Evolutionary conservation across 257 asterid genomes (phyloP).

Genomic region (Nicotiana otophora): DNA sequence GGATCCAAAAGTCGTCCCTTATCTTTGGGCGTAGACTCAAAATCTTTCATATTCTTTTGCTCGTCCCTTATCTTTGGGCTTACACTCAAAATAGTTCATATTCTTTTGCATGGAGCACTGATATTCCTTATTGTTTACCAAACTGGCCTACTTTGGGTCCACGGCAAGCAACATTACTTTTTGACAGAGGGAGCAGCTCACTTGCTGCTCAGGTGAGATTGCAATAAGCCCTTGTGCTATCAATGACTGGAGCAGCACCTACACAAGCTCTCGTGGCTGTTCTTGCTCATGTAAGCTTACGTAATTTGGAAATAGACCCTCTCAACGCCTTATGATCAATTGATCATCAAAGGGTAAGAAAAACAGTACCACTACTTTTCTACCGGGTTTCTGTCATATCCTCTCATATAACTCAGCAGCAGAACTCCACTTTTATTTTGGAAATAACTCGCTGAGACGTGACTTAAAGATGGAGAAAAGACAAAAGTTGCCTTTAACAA

Average conservation of each 20-base stretch:
- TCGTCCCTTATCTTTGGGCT: not conserved
- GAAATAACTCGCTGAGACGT: not conserved
- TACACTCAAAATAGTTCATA: not conserved
- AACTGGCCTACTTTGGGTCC: too few species aligned
- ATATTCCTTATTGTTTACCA: too few species aligned
- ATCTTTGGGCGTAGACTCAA: not conserved
- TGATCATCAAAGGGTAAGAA: not conserved
- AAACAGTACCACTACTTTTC: not conserved
- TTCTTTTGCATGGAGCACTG: not conserved
- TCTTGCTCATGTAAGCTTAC: not conserved
- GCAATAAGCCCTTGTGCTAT: not conserved
- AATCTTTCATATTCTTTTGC: not conserved
- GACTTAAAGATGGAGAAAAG: not conserved
- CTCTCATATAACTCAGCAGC: not conserved
- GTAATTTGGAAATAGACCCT: not conserved
- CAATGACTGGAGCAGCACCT: not conserved
- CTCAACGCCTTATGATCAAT: not conserved
- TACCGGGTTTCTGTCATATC: not conserved
- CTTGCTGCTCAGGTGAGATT: not conserved
- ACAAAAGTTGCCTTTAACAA: too few species aligned
- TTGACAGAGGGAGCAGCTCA: too few species aligned
- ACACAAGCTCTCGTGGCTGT: not conserved
- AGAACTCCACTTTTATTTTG: not conserved
- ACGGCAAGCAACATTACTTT: too few species aligned
- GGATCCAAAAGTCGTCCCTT: not conserved